Evolutionary conservation across 495 filamentous ascomycete genomes (phyloP), one percentile per base, ranked within the genome.

Genomic region (Podospora tetraspora): DNA sequence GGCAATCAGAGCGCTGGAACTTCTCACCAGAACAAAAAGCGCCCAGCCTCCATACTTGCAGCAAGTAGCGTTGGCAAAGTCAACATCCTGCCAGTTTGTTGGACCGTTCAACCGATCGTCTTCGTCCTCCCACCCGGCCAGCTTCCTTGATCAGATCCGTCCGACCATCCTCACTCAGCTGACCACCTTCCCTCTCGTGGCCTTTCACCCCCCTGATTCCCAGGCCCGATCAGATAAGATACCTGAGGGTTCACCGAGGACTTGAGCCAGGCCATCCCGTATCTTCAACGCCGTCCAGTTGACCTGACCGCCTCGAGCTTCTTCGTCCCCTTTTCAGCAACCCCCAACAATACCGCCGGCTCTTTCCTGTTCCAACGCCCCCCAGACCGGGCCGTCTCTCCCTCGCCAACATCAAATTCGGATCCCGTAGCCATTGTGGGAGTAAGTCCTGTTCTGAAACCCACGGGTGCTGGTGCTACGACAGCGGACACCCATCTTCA

Each of bases 1-100:
- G 59, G 59, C 59, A 60, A 60, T 60, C 59, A 60, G 59, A 60
- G 23, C 59, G 59, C 59, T 60, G 13, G 23, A 60, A 29, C 43
- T 60, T 19, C 22, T 23, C 58, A 59, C 13, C 59, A 60, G 59
- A 25, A 24, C 59, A 11, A 24, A 60, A 59, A 25, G 57, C n/a
- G 57, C 57, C 57, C 57, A 59, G 57, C 57, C 57, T 59, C 24
- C 22, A 60, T 1, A 1, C 21, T 22, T 59, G 59, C 59, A 60
- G 59, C 59, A 16, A 24, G 22, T 60, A 27, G 59, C 59, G 43
- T 52, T 52, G 43, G 43, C 43, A 52, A n/a, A 52, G 43, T n/a
- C 43, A 52, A 52, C 43, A 52, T 52, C 43, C 43, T 52, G 43
- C 43, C 43, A 8, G 43, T 52, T 13, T n/a, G 37, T 8, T 52